Evolutionary conservation across 129 eudicot species (phyloP).

Genomic region (Chrysanthemum lavandulifolium): DNA sequence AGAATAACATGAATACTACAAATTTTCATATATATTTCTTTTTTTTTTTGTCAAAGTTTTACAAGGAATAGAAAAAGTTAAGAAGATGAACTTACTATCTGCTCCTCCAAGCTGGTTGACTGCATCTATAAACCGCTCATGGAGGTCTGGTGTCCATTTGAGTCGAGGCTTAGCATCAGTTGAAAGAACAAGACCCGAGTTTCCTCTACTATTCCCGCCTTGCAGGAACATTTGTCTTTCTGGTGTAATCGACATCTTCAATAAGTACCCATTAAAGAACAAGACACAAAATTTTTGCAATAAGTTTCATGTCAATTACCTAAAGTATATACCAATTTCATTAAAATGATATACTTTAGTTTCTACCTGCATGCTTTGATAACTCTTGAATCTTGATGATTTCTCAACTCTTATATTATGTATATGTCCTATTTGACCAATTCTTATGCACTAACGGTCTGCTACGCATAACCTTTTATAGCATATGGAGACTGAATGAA

Average conservation of each 20-base stretch:
- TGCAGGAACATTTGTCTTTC: constrained; percentile 76
- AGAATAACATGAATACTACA: neutral
- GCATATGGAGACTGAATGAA: constrained; percentile 22
- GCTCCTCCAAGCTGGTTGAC: constrained; percentile 98
- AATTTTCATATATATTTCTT: neutral
- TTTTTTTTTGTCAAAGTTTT: too few relatives aligned
- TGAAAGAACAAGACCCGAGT: constrained; percentile 81
- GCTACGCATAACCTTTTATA: constrained; percentile 48
- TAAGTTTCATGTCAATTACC: constrained; percentile 24
- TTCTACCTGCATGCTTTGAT: constrained; percentile 39
- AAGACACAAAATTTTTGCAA: constrained; percentile 12
- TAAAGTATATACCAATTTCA: neutral
- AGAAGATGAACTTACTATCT: constrained; percentile 63
- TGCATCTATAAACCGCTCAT: constrained; percentile 84
- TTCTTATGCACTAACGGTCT: constrained; percentile 33
- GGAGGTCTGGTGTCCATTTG: constrained; percentile 96
- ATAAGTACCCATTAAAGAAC: constrained; percentile 23
- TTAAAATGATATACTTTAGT: constrained; percentile 1
- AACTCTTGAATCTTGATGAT: constrained; percentile 31
- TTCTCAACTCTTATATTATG: constrained; percentile 32
- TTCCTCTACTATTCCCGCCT: constrained; percentile 54
- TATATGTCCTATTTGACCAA: constrained; percentile 30
- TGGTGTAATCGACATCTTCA: constrained; percentile 50
- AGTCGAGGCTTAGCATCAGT: constrained; percentile 97
- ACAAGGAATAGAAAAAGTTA: neutral